Base-by-base conservation (phyloP, 805 yeast species). In the Saccharomycopsis sp. region DNA sequence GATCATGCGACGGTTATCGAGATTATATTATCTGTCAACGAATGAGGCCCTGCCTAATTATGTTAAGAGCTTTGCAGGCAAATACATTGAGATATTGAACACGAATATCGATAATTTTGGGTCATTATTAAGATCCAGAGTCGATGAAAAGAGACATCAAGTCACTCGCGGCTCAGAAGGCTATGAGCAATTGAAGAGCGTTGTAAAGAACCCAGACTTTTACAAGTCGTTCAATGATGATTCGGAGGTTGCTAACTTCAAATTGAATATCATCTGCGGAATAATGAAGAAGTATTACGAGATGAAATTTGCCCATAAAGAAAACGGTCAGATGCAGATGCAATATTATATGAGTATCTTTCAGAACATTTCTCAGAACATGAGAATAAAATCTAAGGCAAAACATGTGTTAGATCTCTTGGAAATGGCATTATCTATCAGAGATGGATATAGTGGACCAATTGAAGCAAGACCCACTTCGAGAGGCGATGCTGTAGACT, bases 271-370 rank as follows among this genome's bases (percentile, higher is more conserved):
- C n/a, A 52, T 57, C 12, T 35, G 47, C 14, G 63, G 58, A 15
- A 44, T 60, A 29, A 25, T 57, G 22, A 58, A 60, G 47, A 22
- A 41, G 17, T 60, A 60, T 34, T 57, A 47, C 49, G 8, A 59
- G 12, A 17, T 52, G 23, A 57, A 58, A 35, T 52, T 42, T 38
- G 38, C 17, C 7, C 19, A 29, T 7, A 38, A 35, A 8, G 53
- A 34, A 3, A 56, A 23, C 2, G 49, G 35, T 8, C n/a, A 52
- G 24, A 54, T 50, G 29, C 51, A 57, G 53, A 47, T 57, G 3
- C 41, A 47, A 17, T 57, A 54, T 47, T 57, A 41, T 22, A 3
- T 57, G 50, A 50, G 53, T 17, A 29, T 55, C 9, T 58, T 58
- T 42, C 61, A 60, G 24, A 52, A 51, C 34, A 44, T 58, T 24